Percentiles rank a stretch among this genome's conserved stretches.
These are phyloP conservation scores for Orychophragmus violaceus DNA, from an alignment of 345 rosid genomes.

Conservation along the genomic window DNA sequence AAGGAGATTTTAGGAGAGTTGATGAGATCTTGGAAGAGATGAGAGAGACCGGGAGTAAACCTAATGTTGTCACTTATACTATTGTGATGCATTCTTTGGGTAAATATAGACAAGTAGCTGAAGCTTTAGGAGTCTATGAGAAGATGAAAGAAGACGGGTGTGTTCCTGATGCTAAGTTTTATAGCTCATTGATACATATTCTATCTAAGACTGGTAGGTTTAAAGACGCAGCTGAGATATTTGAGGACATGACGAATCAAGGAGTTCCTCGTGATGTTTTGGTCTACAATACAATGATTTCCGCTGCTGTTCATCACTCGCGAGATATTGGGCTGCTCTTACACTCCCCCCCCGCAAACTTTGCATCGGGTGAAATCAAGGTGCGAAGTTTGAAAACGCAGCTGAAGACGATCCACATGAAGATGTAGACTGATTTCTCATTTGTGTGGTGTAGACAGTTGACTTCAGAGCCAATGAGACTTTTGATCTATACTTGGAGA, in stretches of 20 bases:
- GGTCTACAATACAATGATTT: conserved; percentile 57
- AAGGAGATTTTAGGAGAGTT: conserved; percentile 65
- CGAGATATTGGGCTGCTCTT: no score
- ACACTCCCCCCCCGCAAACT: no score
- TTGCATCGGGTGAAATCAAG: no score
- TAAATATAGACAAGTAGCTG: conserved; percentile 54
- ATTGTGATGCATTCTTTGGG: conserved; percentile 69
- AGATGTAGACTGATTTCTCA: no score
- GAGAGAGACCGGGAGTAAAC: conserved; percentile 53
- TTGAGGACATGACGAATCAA: conserved; percentile 66
- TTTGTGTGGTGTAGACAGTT: no score
- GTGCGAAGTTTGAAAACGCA: no score
- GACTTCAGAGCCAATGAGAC: no score
- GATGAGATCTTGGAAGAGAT: conserved; percentile 54
- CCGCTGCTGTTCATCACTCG: conserved; percentile 46
- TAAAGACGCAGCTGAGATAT: conserved; percentile 59
- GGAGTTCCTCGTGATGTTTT: conserved; percentile 48
- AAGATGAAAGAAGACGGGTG: conserved; percentile 61
- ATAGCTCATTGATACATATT: conserved; percentile 57
- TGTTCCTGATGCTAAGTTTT: conserved; percentile 59
- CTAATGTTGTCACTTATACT: conserved; percentile 58
- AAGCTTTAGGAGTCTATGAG: conserved; percentile 63
- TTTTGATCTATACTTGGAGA: no score
- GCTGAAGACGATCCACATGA: no score
- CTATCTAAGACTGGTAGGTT: conserved; percentile 62